Evolutionary conservation across 2,329 filamentous ascomycete species (phyloP).

Genomic region (Pseudocercospora musae): DNA sequence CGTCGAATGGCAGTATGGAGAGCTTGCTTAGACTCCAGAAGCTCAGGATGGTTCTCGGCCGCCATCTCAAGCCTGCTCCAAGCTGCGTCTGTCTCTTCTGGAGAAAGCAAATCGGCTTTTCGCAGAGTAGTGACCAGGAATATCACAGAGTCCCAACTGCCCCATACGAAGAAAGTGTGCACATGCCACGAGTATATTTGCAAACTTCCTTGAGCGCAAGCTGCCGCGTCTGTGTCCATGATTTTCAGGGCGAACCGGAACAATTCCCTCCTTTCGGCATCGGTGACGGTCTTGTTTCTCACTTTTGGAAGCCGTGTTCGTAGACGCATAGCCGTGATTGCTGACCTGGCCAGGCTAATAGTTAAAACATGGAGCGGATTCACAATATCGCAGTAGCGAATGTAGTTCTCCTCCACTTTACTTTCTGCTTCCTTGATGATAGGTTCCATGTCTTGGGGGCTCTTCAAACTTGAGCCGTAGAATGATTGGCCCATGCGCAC

Average conservation of each 20-base stretch:
- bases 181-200: constrained; percentile 51
- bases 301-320: constrained; percentile 44
- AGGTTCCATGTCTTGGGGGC: constrained; percentile 15
- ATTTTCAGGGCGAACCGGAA: constrained; percentile 42
- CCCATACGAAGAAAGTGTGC: constrained; percentile 45
- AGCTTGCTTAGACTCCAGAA: constrained; percentile 36
- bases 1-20: constrained; percentile 42
- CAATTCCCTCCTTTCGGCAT: constrained; percentile 36
- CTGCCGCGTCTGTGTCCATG: constrained; percentile 40
- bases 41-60: constrained; percentile 41
- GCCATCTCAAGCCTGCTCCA: constrained; percentile 46
- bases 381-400: constrained; percentile 43
- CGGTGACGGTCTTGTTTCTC: constrained; percentile 27
- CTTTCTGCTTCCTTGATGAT: constrained; percentile 40
- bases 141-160: constrained; percentile 34
- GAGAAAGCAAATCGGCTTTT: constrained; percentile 16
- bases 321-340: constrained; percentile 43
- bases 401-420: constrained; percentile 39
- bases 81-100: constrained; percentile 19
- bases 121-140: constrained; percentile 33
- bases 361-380: constrained; percentile 44
- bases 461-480: constrained; percentile 8
- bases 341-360: constrained; percentile 41
- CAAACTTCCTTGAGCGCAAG: constrained; percentile 38
- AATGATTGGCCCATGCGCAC: not conserved